Percentiles rank a stretch among this genome's conserved stretches.
phyloP scores from a whole-genome alignment of 2,329 filamentous ascomycete genomes.

The Colletotrichum sp. region DNA sequence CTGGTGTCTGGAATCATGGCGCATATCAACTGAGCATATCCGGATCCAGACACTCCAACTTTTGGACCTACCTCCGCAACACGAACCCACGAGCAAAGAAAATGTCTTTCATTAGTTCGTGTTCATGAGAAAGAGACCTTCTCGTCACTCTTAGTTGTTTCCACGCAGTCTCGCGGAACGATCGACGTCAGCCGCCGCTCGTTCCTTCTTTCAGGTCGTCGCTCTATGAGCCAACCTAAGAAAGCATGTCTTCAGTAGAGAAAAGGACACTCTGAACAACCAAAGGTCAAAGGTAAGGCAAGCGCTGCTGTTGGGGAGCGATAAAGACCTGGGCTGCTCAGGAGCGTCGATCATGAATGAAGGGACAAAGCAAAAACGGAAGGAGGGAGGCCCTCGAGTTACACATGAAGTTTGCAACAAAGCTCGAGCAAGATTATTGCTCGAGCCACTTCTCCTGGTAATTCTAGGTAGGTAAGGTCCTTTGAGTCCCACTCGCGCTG shows the following conservation, averaged over 20 bases:
- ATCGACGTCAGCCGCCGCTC: accelerated
- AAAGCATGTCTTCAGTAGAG: neutral
- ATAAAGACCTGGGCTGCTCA: accelerated
- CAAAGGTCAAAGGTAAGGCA: accelerated
- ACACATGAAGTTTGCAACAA: neutral
- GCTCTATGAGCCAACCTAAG: accelerated
- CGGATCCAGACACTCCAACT: neutral
- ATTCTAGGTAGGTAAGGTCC: accelerated
- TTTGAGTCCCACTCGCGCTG: neutral
- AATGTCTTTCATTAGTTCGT: neutral
- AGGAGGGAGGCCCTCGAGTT: neutral
- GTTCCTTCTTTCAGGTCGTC: neutral
- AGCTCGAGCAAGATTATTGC: accelerated
- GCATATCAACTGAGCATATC: neutral
- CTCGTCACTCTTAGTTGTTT: neutral
- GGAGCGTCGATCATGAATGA: neutral
- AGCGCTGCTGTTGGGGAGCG: accelerated
- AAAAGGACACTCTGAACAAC: accelerated
- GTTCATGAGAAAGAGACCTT: neutral
- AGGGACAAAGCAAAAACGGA: neutral
- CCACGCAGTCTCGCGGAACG: accelerated
- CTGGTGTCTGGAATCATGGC: neutral
- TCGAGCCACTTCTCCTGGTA: accelerated
- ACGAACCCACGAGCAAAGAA: neutral
- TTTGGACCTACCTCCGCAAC: neutral